Conservation (phyloP, 805 yeast species). For the Maudiozyma pseudohumilis region DNA sequence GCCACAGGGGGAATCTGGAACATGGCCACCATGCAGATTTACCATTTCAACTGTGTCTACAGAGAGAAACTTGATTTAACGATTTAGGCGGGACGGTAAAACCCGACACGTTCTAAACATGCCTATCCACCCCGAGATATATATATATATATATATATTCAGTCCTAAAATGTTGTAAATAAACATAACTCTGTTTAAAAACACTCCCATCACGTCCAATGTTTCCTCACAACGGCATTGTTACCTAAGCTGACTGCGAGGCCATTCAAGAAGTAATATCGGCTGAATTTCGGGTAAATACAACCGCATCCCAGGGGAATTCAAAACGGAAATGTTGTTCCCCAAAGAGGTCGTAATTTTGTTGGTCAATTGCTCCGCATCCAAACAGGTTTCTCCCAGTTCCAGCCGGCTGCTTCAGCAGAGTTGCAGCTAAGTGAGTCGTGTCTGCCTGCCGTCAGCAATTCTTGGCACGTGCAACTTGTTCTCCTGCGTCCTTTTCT, state of each 20-base stretch:
- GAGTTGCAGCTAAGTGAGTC: not conserved
- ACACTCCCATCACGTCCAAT: too few species aligned
- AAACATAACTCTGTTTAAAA: too few species aligned
- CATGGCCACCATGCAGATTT: not conserved
- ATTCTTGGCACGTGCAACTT: not conserved
- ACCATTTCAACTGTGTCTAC: not conserved
- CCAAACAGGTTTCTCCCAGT: not conserved
- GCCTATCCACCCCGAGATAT: not conserved
- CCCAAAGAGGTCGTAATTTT: not conserved
- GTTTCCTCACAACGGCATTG: too few species aligned
- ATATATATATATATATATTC: not conserved
- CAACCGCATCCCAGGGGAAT: not conserved
- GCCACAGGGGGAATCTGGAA: not conserved
- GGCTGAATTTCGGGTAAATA: not conserved
- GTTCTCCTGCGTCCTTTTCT: not conserved
- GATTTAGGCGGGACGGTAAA: not conserved
- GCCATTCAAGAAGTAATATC: not conserved
- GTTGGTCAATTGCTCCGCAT: too few species aligned
- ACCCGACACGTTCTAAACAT: not conserved
- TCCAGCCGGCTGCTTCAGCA: not conserved
- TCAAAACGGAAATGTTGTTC: not conserved
- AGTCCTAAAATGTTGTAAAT: too few species aligned
- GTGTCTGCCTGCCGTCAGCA: not conserved
- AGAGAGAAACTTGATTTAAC: not conserved
- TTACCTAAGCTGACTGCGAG: too few species aligned